Base-by-base conservation (phyloP, 345 rosid species). In the thale cress (Arabidopsis thaliana) region DNA sequence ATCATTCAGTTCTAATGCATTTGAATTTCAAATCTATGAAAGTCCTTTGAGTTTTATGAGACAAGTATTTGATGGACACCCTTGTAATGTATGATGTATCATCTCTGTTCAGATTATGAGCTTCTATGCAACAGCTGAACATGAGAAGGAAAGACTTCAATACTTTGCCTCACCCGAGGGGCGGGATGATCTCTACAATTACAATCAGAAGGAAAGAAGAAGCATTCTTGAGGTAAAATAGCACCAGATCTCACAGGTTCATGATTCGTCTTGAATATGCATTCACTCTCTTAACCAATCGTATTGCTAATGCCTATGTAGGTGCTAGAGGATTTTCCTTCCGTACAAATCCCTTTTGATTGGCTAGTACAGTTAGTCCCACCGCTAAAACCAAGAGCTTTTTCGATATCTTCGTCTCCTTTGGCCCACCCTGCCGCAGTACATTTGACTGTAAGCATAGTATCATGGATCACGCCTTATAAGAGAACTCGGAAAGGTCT, bases 281-380 rank as follows among this genome's bases (percentile, higher is more conserved):
- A 45, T 55, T 2, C 3, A 36, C 61, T 46, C 52, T 1, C 14
- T 5, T 69, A 53, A 38, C 46, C 40, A 30, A 52, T 46, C 1
- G 4, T 67, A 33, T 53, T 53, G 20, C 10, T 70, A 61, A 77
- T 71, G 28, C 33, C 64, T 50, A 16, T 74, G 63, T 61, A 92
- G 99, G 97, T 90, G 67, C 62, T 95, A 50, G 91, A 90, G 83
- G 99, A 95, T 84, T 95, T 95, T 71, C 93, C 97, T 45, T 95
- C 97, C 12, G 99, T 89, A 61, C 87, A 87, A 81, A 77, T 95
- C 85, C 96, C 99, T 53, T 87, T 95, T 55, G 93, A 95, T 71
- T 92, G 97, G 99, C 74, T 95, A 72, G 97, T 95, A 72, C 96
- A 90, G 77, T 82, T 95, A 84, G 93, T 87, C 62, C 99, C 99